These are phyloP conservation scores for Mortierella sp. DNA, from an alignment of 371 early-diverging fungal genomes.

Conservation along the genomic window DNA sequence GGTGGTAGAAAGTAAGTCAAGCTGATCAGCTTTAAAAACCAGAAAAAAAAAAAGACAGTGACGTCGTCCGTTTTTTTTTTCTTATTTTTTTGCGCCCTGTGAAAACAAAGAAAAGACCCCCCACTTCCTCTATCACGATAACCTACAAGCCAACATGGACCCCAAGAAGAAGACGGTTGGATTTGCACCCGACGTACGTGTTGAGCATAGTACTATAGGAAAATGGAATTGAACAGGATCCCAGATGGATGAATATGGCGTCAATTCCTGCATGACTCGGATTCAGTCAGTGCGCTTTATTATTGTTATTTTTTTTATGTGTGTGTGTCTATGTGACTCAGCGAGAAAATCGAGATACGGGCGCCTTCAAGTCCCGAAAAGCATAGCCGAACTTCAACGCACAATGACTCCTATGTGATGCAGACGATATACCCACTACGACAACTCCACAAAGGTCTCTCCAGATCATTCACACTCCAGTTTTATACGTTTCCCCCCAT, in stretches of 20 bases:
- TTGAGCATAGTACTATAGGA: not conserved
- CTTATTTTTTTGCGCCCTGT: not conserved
- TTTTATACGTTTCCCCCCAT: not conserved
- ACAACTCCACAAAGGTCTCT: not conserved
- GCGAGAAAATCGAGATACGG: not conserved
- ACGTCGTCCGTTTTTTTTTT: not conserved
- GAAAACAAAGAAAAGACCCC: not conserved
- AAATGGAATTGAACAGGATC: conserved; percentile 11
- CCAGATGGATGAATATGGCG: conserved; percentile 1
- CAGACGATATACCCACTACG: not conserved
- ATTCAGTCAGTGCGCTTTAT: conserved; percentile 14
- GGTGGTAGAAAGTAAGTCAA: not conserved
- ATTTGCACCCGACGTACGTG: conserved; percentile 54
- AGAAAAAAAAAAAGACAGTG: not conserved
- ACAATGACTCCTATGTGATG: conserved; percentile 18
- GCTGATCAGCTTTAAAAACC: not conserved
- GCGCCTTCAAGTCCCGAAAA: too few species aligned
- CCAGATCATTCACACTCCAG: not conserved
- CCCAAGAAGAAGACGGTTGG: conserved; percentile 59
- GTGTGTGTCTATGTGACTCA: conserved; percentile 44
- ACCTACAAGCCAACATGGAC: conserved; percentile 32
- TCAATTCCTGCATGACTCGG: conserved; percentile 3
- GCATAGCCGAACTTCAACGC: not conserved
- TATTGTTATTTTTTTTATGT: not conserved
- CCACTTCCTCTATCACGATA: not conserved